Evolutionary conservation across 345 rosid species (phyloP), one percentile per base, ranked within the genome.

Genomic region (Triadica sebifera): DNA sequence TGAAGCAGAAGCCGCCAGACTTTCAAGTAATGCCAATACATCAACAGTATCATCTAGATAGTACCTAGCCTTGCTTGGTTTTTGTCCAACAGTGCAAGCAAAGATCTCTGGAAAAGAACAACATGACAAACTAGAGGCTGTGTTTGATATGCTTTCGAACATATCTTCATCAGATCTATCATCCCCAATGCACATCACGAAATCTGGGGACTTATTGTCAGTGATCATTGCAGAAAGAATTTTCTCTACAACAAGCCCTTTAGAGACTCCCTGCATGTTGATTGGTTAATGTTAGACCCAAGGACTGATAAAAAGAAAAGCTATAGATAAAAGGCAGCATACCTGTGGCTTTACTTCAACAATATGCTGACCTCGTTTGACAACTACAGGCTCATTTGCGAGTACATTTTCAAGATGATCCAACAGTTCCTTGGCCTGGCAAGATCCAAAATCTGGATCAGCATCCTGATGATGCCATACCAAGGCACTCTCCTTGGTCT

Each of bases 401-500:
- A 89, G 90, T 52, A 87, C 89, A 53, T 74, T 84, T 82, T 89
- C 92, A 8, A 89, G 87, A 84, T 89, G 92, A 80, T 89, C 86
- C 60, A 87, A 69, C 56, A 89, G 81, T 71, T 89, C 92, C 81
- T 86, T 89, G 29, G 92, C 86, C 79, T 89, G 92, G 72, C 84
- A 84, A 67, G 87, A 83, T 76, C 90, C 89, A 77, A 89, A 89
- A 81, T 73, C 85, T 15, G 89, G 87, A 62, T 83, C 92, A 3
- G 92, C 92, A 69, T 89, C 86, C 72, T 84, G 87, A 81, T 87
- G 85, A 70, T 89, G 92, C 92, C 92, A 89, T 25, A 89, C 92
- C 80, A 89, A 69, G 69, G 92, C 92, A 84, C 85, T 89, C 70
- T 85, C 90, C 81, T 89, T 89, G 5, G 69, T 57, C 80, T 89